Base-by-base conservation (phyloP, 2,329 filamentous ascomycete species). In the Exophiala dermatitidis region DNA sequence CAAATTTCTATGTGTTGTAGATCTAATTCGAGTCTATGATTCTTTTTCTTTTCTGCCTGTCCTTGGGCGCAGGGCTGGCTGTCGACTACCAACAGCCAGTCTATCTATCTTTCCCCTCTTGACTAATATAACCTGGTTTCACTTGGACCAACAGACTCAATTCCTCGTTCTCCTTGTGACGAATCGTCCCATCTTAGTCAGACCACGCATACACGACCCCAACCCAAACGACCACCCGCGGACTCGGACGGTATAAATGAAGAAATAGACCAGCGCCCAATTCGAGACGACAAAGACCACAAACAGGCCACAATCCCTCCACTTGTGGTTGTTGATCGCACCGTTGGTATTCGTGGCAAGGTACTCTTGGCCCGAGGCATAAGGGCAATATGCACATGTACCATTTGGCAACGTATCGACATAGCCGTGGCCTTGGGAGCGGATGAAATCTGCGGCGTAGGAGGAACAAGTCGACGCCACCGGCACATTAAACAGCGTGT, bases 251-350 rank as follows among this genome's bases (percentile, higher is more conserved):
- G 81, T 84, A 69, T 85, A 90, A 52, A 89, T 82, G 65, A 90
- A 88, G 69, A 88, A 87, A 66, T 86, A 87, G 1, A 88, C 84
- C 50, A 89, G 68, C 38, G 77, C 71, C 82, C 82, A 88, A 64
- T 88, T 89, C 47, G 79, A 83, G 9, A 85, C 71, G 48, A 80
- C 81, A 66, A 88, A 90, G 1, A 79, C 81, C 5, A 87, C 61
- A 71, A 89, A 87, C 56, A 89, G 83, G 5, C 84, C 86, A 61
- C 88, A 85, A 66, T 84, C 74, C 41, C 79, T 71, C 86, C 86
- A 90, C 70, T 88, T 88, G 50, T 90, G 76, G 19, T 64, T 19
- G 19, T 19, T 19, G 19, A 19, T 67, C 0, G 72, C 68, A 10
- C 72, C 64, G 49, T 82, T 75, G 60, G 82, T 81, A 33, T 83